These are phyloP conservation scores for Evernia prunastri DNA, from an alignment of 495 filamentous ascomycete species.

Conservation along the genomic window DNA sequence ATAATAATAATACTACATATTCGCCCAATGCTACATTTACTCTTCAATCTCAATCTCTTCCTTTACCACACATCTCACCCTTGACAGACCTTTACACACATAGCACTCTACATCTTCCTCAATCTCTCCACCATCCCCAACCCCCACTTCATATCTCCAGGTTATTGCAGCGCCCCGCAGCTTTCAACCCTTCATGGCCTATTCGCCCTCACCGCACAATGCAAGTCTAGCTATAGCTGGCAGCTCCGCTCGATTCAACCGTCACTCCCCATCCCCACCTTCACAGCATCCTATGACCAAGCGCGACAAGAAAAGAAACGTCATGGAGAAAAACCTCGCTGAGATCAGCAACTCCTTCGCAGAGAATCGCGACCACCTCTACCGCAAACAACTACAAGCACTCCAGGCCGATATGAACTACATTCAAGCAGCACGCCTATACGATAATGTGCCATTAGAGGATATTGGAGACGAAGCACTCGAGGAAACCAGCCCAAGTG, in stretches of 20 bases:
- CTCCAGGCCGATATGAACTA: slow-evolving; percentile 85
- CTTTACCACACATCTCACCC: background rate
- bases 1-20: no score
- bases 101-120: background rate
- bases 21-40: background rate
- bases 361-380: slow-evolving; percentile 73
- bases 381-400: slow-evolving; percentile 80
- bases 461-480: slow-evolving; percentile 62
- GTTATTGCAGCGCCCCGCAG: background rate
- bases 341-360: slow-evolving; percentile 68
- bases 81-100: background rate
- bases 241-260: slow-evolving; percentile 18
- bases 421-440: slow-evolving; percentile 75
- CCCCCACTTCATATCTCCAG: background rate
- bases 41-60: background rate
- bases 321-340: slow-evolving; percentile 66
- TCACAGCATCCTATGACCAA: slow-evolving; percentile 58
- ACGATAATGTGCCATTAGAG: slow-evolving; percentile 63
- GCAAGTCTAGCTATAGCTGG: slow-evolving; percentile 7
- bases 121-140: background rate
- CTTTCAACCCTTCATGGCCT: slow-evolving; percentile 21
- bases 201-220: slow-evolving; percentile 27
- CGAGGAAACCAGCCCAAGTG: slow-evolving; percentile 53
- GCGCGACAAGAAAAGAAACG: slow-evolving; percentile 79
- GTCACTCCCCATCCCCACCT: slow-evolving; percentile 25